phyloP scores from a whole-genome alignment of 768 basidiomycete genomes.

The Strobilomyces echinocephalus region DNA sequence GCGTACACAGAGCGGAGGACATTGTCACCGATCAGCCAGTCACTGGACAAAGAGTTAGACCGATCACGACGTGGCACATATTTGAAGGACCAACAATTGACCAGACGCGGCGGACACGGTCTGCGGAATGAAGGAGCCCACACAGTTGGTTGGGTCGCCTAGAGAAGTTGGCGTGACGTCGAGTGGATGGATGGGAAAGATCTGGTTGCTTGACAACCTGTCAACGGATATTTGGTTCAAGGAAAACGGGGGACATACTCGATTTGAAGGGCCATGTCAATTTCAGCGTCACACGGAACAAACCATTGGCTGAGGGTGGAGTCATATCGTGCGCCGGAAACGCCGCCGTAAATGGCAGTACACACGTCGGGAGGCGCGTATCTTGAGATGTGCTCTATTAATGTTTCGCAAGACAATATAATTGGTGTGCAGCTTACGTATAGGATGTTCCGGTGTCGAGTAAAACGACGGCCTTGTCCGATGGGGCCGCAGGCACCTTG shows the following conservation, averaged over 20 bases:
- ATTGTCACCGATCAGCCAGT: conserved; percentile 81
- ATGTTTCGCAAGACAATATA: neutral
- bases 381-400: conserved; percentile 33
- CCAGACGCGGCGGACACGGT: conserved; percentile 51
- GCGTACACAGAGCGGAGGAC: conserved; percentile 79
- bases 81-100: conserved; percentile 53
- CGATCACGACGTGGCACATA: neutral
- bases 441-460: conserved; percentile 82
- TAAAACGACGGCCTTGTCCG: conserved; percentile 66
- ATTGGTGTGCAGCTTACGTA: conserved; percentile 44
- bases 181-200: conserved; percentile 76
- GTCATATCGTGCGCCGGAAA: conserved; percentile 61
- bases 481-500: conserved; percentile 52
- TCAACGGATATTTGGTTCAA: conserved; percentile 11
- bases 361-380: conserved; percentile 66
- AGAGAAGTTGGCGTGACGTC: conserved; percentile 56
- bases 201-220: conserved; percentile 48
- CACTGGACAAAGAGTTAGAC: conserved; percentile 39
- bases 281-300: conserved; percentile 69
- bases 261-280: conserved; percentile 77
- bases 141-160: conserved; percentile 47
- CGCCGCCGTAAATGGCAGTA: conserved; percentile 62
- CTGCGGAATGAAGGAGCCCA: conserved; percentile 74
- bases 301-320: conserved; percentile 54
- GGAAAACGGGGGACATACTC: conserved; percentile 42